Evolutionary conservation across 345 rosid species (phyloP).

Genomic region (Cardiospermum halicacabum): DNA sequence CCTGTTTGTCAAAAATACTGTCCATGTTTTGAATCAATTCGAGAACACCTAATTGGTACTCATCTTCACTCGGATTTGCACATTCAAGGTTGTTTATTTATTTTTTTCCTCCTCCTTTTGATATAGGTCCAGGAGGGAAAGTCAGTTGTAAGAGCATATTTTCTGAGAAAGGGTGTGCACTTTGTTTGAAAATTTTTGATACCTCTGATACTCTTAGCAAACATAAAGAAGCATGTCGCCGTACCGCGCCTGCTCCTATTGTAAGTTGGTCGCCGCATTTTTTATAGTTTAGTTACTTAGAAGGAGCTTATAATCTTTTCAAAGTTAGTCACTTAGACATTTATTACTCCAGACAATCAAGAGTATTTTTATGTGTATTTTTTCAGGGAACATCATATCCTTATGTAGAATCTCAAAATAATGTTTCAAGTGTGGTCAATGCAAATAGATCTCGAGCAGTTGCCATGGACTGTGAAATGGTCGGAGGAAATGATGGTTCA

Average conservation of each 20-base stretch:
- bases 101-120: neutral
- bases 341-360: neutral
- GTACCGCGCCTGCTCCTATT: constrained; percentile 40
- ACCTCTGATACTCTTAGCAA: constrained; percentile 28
- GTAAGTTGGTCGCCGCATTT: constrained; percentile 35
- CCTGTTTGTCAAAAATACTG: constrained; percentile 68
- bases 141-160: constrained; percentile 42
- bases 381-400: constrained; percentile 21
- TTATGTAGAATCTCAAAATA: constrained; percentile 15
- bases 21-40: constrained; percentile 60
- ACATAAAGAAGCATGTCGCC: constrained; percentile 42
- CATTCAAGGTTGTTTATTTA: neutral
- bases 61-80: neutral
- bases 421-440: constrained; percentile 15
- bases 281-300: neutral
- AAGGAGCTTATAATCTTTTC: neutral
- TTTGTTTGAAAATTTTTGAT: constrained; percentile 54
- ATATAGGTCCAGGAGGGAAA: constrained; percentile 42
- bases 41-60: constrained; percentile 63
- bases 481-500: constrained; percentile 61
- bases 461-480: constrained; percentile 79
- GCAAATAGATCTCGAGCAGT: constrained; percentile 31
- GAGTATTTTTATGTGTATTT: constrained; percentile 4
- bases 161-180: constrained; percentile 47
- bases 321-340: neutral